Conservation (phyloP, 2,329 filamentous ascomycete genomes). For the Keithomyces neogunnii region DNA sequence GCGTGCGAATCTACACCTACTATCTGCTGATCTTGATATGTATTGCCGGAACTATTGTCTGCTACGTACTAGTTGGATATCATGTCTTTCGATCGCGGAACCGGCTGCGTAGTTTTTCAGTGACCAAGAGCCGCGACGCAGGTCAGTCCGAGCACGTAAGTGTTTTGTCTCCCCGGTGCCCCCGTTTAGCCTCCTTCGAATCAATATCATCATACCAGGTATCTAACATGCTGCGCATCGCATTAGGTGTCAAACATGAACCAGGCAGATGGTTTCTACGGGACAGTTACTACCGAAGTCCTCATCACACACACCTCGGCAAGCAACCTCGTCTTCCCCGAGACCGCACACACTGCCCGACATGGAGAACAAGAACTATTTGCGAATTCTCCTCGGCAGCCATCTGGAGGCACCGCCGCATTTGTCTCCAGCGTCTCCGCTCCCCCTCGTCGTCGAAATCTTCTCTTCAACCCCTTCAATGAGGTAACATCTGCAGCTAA, state of each 20-base stretch:
- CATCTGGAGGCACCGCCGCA: conserved; percentile 19
- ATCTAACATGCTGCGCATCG: conserved; percentile 1
- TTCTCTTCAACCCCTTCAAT: not conserved
- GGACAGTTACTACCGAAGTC: conserved; percentile 45
- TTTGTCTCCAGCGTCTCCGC: conserved; percentile 22
- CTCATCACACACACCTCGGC: conserved; percentile 29
- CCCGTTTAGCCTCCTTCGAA: not conserved
- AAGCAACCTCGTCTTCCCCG: conserved; percentile 14
- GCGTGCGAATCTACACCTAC: conserved; percentile 51
- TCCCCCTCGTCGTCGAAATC: conserved; percentile 4
- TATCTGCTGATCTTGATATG: conserved; percentile 55
- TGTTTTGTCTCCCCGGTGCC: not conserved
- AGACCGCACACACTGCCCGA: conserved; percentile 14
- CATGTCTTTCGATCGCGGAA: conserved; percentile 52
- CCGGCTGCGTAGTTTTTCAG: conserved; percentile 43
- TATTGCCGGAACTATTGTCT: conserved; percentile 43
- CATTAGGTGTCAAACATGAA: not conserved
- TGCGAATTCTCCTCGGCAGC: conserved; percentile 4
- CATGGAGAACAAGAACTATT: conserved; percentile 9
- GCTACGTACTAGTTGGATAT: conserved; percentile 50
- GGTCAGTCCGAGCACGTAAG: conserved; percentile 25
- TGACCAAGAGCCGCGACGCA: conserved; percentile 21
- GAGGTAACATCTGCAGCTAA: conserved; percentile 12
- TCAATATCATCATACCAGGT: not conserved
- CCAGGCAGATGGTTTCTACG: conserved; percentile 29